Conservation (phyloP, 208 protist species). For the Spongospora subterranea region DNA sequence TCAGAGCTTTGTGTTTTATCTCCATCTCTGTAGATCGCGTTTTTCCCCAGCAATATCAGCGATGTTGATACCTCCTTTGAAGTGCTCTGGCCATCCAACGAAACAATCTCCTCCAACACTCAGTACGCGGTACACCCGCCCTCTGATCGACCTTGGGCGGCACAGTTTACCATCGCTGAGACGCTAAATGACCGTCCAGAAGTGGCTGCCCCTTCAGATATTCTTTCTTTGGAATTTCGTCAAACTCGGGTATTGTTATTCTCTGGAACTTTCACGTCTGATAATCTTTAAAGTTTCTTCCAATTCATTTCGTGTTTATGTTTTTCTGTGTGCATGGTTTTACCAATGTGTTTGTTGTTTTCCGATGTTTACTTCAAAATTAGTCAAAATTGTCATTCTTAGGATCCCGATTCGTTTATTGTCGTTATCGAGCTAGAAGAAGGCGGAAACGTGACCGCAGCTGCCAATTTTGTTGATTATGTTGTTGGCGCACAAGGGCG, state of each 20-base stretch:
- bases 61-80: neutral
- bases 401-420: neutral
- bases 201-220: conserved; percentile 9
- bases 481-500: neutral
- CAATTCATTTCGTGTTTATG: no score
- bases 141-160: neutral
- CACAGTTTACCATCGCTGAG: conserved; percentile 39
- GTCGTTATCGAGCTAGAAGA: neutral
- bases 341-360: no score
- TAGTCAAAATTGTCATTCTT: neutral
- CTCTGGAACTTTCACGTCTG: no score
- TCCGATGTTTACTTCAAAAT: neutral
- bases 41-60: neutral
- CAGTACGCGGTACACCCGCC: neutral
- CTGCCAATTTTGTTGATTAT: conserved; percentile 16
- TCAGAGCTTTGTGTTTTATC: no score
- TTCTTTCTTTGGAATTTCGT: conserved; percentile 35
- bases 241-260: conserved; percentile 42
- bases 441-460: neutral
- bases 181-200: neutral
- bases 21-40: neutral
- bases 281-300: no score
- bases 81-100: neutral
- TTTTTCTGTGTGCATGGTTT: no score
- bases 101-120: neutral